phyloP scores from a whole-genome alignment of 495 filamentous ascomycete genomes.

The Penicillium bialowiezense region DNA sequence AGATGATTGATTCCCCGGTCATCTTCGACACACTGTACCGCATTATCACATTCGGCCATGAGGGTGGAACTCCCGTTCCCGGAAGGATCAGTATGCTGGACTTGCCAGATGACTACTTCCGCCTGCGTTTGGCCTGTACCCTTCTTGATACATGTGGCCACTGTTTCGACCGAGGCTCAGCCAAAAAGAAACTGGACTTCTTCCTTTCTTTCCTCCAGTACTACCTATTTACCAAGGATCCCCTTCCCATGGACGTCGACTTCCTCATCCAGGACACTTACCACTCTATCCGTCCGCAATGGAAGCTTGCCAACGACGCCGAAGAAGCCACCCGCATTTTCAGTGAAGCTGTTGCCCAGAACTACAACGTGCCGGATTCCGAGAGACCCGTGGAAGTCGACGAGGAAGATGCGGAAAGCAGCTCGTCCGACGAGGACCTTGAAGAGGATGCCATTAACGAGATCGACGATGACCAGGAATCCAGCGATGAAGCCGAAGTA shows the following conservation, averaged over 20 bases:
- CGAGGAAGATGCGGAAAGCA: slow-evolving; percentile 58
- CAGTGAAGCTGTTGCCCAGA: slow-evolving; percentile 80
- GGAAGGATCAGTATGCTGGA: slow-evolving; percentile 74
- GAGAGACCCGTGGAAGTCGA: slow-evolving; percentile 66
- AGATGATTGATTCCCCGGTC: slow-evolving; percentile 92
- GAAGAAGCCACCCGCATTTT: slow-evolving; percentile 85
- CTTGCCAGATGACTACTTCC: slow-evolving; percentile 92
- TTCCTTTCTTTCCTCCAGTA: slow-evolving; percentile 98
- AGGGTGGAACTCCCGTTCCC: slow-evolving; percentile 76
- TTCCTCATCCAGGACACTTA: slow-evolving; percentile 95
- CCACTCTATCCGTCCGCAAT: slow-evolving; percentile 77
- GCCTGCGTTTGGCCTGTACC: slow-evolving; percentile 83
- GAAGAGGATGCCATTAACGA: slow-evolving; percentile 56
- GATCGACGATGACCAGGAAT: slow-evolving; percentile 55
- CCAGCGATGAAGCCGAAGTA: slow-evolving; percentile 59
- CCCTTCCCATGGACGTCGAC: slow-evolving; percentile 94
- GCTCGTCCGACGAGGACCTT: slow-evolving; percentile 61
- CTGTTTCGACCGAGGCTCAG: slow-evolving; percentile 89
- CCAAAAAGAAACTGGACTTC: slow-evolving; percentile 97
- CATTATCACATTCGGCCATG: slow-evolving; percentile 87
- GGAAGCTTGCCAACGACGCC: slow-evolving; percentile 76
- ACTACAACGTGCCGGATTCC: slow-evolving; percentile 74
- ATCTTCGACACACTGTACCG: slow-evolving; percentile 95
- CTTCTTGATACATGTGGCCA: slow-evolving; percentile 93
- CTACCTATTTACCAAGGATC: slow-evolving; percentile 91